These are phyloP conservation scores for Sclerotinia nivalis DNA, from an alignment of 2,329 filamentous ascomycete genomes.

Conservation along the genomic window DNA sequence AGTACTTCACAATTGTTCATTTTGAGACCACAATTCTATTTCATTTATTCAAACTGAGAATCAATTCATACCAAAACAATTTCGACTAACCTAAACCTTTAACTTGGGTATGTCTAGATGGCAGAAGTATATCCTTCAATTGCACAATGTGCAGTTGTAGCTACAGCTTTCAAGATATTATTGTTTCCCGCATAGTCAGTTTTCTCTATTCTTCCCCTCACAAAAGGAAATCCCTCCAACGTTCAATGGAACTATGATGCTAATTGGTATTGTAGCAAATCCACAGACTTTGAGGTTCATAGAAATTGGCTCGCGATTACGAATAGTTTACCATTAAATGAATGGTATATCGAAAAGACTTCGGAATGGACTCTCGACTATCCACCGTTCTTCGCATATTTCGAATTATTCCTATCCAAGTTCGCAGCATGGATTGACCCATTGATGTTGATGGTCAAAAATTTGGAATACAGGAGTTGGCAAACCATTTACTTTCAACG, in stretches of 20 bases:
- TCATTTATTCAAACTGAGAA: neutral
- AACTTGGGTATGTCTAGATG: conserved; percentile 55
- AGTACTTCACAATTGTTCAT: neutral
- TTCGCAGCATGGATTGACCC: conserved; percentile 75
- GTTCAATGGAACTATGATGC: conserved; percentile 12
- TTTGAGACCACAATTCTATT: conserved; percentile 11
- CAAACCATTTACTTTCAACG: conserved; percentile 93
- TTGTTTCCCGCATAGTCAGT: conserved; percentile 93
- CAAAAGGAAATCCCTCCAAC: neutral
- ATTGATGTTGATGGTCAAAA: conserved; percentile 77
- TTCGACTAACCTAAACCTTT: too few species aligned
- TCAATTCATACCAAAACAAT: neutral
- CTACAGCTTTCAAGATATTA: conserved; percentile 86
- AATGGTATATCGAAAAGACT: conserved; percentile 97
- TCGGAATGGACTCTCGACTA: conserved; percentile 99
- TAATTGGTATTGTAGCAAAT: conserved; percentile 66
- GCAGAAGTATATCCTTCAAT: conserved; percentile 83
- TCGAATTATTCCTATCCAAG: conserved; percentile 90
- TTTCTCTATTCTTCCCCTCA: neutral
- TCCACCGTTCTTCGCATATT: conserved; percentile 95
- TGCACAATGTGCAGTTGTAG: conserved; percentile 81
- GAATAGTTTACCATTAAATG: conserved; percentile 77
- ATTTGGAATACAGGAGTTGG: conserved; percentile 87
- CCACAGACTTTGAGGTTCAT: conserved; percentile 98
- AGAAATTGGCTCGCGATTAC: conserved; percentile 98